Base-by-base conservation (phyloP, 495 filamentous ascomycete species). In the Evernia prunastri region DNA sequence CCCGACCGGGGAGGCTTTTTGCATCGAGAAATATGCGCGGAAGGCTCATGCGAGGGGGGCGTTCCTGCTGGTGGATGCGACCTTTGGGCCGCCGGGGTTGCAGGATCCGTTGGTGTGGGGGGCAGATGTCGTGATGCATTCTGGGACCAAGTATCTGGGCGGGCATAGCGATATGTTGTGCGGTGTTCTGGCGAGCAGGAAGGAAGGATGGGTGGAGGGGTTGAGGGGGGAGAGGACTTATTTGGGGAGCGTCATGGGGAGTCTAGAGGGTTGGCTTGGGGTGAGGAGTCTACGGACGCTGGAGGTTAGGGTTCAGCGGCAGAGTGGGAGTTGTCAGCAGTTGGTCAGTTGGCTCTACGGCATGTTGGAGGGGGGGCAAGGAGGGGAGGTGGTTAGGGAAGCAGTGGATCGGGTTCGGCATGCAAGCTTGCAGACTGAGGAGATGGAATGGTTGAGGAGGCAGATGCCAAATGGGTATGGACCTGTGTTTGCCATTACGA, bases 381-480 rank as follows among this genome's bases (percentile, higher is more conserved):
- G 67, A 9, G 76, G 72, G 3, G 77, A 78, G 12, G 70, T 75
- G 5, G 82, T 87, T 0, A 76, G 77, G 61, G 72, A 74, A n/a
- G 74, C 81, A 0, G 79, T 95, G 10, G 76, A 69, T 3, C 74
- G 81, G 67, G 79, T 96, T 27, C 79, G 80, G 69, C 93, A 97
- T 76, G 89, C 91, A 1, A 88, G 84, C 69, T 70, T 92, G 66
- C 91, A 96, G 76, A 71, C 78, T 45, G 77, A 77, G n/a, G 82
- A 83, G 61, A 81, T 78, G 27, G 76, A 77, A 0, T 98, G 92
- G 93, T 71, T 97, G 73, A 68, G 75, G 71, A 81, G 83, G 76
- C 94, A 97, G 79, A 97, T 98, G 94, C 92, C 93, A 18, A 84
- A 84, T 65, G 94, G 94, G 0, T 96, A 84, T 70, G 92, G 92